Evolutionary conservation across 2,329 filamentous ascomycete species (phyloP).

Genomic region (Pseudodiploospora longispora): DNA sequence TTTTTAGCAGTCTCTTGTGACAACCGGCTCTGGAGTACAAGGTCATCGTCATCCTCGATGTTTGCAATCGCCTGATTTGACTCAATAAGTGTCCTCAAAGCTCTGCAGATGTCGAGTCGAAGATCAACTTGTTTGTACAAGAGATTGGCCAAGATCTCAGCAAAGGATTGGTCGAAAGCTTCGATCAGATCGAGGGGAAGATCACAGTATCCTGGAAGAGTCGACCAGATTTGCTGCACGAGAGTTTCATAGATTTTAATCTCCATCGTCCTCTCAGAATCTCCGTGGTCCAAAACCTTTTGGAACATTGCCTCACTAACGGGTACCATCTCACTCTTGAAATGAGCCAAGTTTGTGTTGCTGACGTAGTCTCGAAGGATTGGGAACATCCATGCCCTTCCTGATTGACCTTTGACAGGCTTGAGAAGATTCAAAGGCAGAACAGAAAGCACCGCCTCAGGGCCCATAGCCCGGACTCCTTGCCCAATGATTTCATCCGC

Average conservation of each 20-base stretch:
- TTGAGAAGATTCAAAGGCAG: conserved; percentile 80
- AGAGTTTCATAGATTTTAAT: conserved; percentile 97
- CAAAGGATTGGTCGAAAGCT: conserved; percentile 80
- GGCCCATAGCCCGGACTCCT: conserved; percentile 83
- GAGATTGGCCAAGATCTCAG: conserved; percentile 83
- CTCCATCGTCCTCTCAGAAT: conserved; percentile 84
- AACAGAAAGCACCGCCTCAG: conserved; percentile 71
- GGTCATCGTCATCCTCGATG: conserved; percentile 61
- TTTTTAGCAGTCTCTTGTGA: conserved; percentile 65
- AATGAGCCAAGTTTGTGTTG: conserved; percentile 81
- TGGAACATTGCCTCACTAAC: conserved; percentile 88
- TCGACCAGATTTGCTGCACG: conserved; percentile 91
- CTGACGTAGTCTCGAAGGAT: conserved; percentile 82
- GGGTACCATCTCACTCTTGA: conserved; percentile 77
- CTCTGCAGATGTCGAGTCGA: conserved; percentile 78
- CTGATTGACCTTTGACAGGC: conserved; percentile 68
- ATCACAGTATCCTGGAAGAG: conserved; percentile 90
- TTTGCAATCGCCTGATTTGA: conserved; percentile 77
- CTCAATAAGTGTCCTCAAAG: conserved; percentile 78
- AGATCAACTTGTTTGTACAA: conserved; percentile 88
- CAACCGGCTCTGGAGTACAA: conserved; percentile 71
- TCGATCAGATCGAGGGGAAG: conserved; percentile 70
- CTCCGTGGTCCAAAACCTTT: conserved; percentile 72
- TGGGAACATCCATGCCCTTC: conserved; percentile 90
- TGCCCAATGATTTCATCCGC: conserved; percentile 84